These are phyloP conservation scores for Vitis hybrid DNA, from an alignment of 177 flowering plant species.

Conservation along the genomic window DNA sequence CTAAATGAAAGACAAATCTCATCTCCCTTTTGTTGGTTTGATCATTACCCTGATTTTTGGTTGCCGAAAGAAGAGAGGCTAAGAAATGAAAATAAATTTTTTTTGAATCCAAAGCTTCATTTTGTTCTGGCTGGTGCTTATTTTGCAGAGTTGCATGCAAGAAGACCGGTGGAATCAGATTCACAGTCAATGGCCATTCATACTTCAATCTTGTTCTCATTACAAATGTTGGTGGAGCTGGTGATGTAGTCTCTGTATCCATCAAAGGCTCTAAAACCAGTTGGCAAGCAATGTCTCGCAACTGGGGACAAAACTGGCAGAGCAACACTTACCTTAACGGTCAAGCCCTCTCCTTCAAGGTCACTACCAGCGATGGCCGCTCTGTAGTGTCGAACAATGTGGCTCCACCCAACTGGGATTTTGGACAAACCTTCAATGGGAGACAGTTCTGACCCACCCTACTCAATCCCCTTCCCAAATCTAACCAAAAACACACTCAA, in stretches of 20 bases:
- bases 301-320: constrained; percentile 47
- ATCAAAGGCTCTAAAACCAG: constrained; percentile 35
- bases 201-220: constrained; percentile 34
- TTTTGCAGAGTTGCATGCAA: constrained; percentile 22
- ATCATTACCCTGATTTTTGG: too few species aligned
- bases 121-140: neutral
- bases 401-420: constrained; percentile 32
- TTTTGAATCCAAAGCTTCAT: too few species aligned
- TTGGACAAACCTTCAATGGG: constrained; percentile 31
- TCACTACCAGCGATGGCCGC: constrained; percentile 39
- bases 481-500: neutral
- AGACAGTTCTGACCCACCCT: constrained; percentile 19
- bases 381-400: constrained; percentile 31
- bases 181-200: constrained; percentile 43
- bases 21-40: too few species aligned
- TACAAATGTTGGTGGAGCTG: constrained; percentile 36
- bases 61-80: too few species aligned
- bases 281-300: constrained; percentile 40
- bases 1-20: too few species aligned
- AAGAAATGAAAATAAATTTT: too few species aligned
- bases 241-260: constrained; percentile 37
- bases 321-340: constrained; percentile 39
- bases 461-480: neutral
- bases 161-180: constrained; percentile 37
- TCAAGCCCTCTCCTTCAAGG: constrained; percentile 42